Conservation (phyloP, 169 alveolate species). For the Plasmodium gonderi region DNA sequence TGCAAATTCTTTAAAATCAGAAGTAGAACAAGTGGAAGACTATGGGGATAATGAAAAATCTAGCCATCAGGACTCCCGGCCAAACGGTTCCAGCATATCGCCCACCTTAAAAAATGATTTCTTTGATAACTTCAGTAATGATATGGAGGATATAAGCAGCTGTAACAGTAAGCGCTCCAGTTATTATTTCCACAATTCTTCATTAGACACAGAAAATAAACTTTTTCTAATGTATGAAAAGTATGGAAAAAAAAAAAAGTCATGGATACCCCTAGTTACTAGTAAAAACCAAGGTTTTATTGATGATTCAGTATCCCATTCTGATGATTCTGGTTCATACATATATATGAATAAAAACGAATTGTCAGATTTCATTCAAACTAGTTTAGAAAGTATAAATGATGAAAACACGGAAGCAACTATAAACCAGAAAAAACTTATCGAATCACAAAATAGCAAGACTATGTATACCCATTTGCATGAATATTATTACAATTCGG, state of each 20-base stretch:
- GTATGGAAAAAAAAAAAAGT: neutral
- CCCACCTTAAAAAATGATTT: constrained; percentile 1
- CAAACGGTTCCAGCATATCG: constrained; percentile 6
- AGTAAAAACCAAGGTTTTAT: constrained; percentile 11
- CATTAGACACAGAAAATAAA: constrained; percentile 19
- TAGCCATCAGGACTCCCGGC: neutral
- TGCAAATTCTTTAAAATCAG: neutral
- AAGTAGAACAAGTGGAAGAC: neutral
- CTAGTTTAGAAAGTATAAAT: constrained; percentile 41
- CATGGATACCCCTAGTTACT: constrained; percentile 52
- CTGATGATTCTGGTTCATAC: constrained; percentile 50
- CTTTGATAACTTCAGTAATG: neutral
- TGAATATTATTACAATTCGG: constrained; percentile 48
- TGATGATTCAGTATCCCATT: constrained; percentile 26
- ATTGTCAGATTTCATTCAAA: constrained; percentile 3
- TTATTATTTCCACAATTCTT: neutral
- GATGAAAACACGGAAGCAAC: neutral
- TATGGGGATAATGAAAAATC: neutral
- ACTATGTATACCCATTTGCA: neutral
- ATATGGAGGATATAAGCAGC: constrained; percentile 35
- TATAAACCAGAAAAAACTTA: neutral
- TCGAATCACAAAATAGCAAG: constrained; percentile 8
- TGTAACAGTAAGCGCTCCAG: constrained; percentile 32
- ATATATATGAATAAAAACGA: constrained; percentile 19
- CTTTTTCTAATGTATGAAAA: neutral